These are phyloP conservation scores for Neotropicomus parvogracilis DNA, from an alignment of 1,284 basidiomycete species.

Conservation along the genomic window DNA sequence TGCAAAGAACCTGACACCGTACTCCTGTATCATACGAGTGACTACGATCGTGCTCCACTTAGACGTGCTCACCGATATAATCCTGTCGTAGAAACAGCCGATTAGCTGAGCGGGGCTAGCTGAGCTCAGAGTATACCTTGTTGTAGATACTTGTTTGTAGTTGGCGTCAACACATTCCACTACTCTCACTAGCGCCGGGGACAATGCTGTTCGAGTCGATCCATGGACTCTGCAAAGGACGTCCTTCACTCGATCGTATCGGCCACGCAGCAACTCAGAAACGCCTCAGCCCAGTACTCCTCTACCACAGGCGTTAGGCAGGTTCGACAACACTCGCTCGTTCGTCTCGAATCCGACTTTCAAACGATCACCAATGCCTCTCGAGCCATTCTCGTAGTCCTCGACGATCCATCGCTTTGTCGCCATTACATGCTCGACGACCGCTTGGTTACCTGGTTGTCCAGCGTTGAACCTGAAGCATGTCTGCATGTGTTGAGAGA, in stretches of 20 bases:
- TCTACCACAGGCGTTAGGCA: neutral
- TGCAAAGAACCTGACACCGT: slow-evolving; percentile 2
- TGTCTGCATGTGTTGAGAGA: slow-evolving; percentile 7
- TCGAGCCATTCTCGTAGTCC: neutral
- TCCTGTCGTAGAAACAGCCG: neutral
- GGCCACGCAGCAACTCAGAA: neutral
- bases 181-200: no score
- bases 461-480: neutral
- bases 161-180: no score
- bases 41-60: neutral
- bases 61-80: slow-evolving; percentile 6
- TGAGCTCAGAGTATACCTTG: no score
- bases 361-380: slow-evolving; percentile 8
- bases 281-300: neutral
- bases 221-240: no score
- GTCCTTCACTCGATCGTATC: slow-evolving; percentile 2
- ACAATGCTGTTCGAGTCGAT: no score
- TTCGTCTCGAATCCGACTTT: slow-evolving; percentile 14
- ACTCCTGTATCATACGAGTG: slow-evolving; percentile 14
- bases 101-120: no score
- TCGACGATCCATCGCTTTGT: neutral
- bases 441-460: slow-evolving; percentile 9
- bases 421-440: slow-evolving; percentile 4
- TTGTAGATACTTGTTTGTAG: no score
- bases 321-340: slow-evolving; percentile 9